Evolutionary conservation across 768 basidiomycete genomes (phyloP), one percentile per base, ranked within the genome.

Genomic region (Boletus fagicola): DNA sequence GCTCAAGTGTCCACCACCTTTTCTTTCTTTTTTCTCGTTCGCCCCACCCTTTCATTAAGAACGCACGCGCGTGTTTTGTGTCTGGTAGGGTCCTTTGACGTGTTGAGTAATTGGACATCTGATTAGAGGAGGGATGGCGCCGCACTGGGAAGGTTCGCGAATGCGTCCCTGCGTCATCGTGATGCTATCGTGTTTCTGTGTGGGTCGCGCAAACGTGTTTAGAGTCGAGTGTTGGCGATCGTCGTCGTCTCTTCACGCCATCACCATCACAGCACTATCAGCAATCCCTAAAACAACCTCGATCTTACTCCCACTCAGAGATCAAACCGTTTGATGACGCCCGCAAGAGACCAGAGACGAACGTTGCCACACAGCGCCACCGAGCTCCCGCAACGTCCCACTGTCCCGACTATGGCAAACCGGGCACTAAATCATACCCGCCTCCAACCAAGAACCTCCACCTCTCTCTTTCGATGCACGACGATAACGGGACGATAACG

Each of bases 161-260:
- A 22, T 13, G 11, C 2, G 40, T 20, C 53, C 52, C 46, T 45
- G 60, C 38, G 46, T 45, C 54, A 52, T 52, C 26, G 28, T 45
- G 60, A 51, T 33, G 50, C 15, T n/a, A 24, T 43, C 20, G 31
- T 31, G n/a, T 44, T 50, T 38, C 24, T 24, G n/a, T 39, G 48
- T 47, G 28, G n/a, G 33, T 28, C 36, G 8, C 26, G 16, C 15
- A 16, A 33, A 12, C 30, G 3, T 10, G 9, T 45, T 38, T 28
- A 54, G 15, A 22, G 38, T 24, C 43, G 44, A 46, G 12, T 4
- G 24, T 28, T 31, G 26, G n/a, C n/a, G 51, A 56, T 56, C 59
- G 48, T 18, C 33, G 2, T 24, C 49, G 24, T 12, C 42, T 40
- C 24, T 35, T 46, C 59, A 55, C 44, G 4, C 33, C 11, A 26